Base-by-base conservation (phyloP, 441 rosid species). In the Francoa sonchifolia region DNA sequence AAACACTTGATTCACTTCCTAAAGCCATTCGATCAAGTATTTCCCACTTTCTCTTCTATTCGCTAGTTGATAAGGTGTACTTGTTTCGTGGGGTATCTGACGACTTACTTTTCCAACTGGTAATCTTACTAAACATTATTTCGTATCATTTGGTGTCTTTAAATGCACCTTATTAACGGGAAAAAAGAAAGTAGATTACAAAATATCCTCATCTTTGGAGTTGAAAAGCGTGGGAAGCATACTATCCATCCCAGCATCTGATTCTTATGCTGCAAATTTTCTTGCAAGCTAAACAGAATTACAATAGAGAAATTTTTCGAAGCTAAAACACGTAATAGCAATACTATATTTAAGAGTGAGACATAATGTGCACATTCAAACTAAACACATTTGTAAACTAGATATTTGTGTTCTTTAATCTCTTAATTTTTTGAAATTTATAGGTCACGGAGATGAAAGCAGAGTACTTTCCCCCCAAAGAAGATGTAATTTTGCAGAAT, bases 81-180 rank as follows among this genome's bases (percentile, higher is more conserved):
- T 69, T 87, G 72, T 87, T 83, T 68, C 77, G 65, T 10, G 97
- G 97, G 15, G 80, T 88, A 37, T 80, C 97, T n/a, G 72, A 83
- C 23, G 97, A 88, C 69, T 63, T 88, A 29, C 84, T 88, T 50
- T 83, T 88, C 67, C 97, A 88, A 52, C 61, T 90, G 99, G 99
- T 90, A 71, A 67, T 51, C 38, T 50, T 15, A 13, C 16, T 2
- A 10, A 1, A 23, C 21, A 16, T 41, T 42, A 10, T 16, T 20
- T 15, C 40, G 33, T 45, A 21, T 10, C 37, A 15, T 44, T 39
- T 10, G 22, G n/a, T n/a, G n/a, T n/a, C n/a, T n/a, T n/a, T n/a
- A n/a, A n/a, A n/a, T n/a, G n/a, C n/a, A n/a, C n/a, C n/a, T n/a
- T n/a, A n/a, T n/a, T n/a, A n/a, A n/a, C n/a, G n/a, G n/a, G n/a